Evolutionary conservation across 2,329 filamentous ascomycete species (phyloP), one percentile per base, ranked within the genome.

Genomic region (Fusarium tjaetaba): DNA sequence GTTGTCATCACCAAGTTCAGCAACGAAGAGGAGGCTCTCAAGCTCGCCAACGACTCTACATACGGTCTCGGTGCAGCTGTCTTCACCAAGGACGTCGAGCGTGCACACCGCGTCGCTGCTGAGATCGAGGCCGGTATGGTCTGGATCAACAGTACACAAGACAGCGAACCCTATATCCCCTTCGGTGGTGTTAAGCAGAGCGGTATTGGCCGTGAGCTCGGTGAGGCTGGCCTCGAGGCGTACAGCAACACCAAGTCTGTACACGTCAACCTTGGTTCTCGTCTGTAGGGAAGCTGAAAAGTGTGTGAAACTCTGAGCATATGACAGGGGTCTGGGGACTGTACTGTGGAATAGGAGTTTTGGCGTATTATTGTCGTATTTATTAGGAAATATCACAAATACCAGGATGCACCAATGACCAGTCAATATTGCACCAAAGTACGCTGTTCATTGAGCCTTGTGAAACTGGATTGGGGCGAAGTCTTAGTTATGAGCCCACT

Each of bases 41-140:
- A 86, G 76, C 84, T 93, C 48, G 93, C 89, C 76, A 96, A 96
- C 86, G 86, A 90, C 84, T 91, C 89, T 79, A 90, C 84, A 71
- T 96, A 95, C 84, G 94, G 94, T 78, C 89, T 96, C 53, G 94
- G 93, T 66, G 91, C 93, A 55, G 93, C 92, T 74, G 88, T 96
- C 39, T 93, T 95, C 88, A 96, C 94, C 76, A 91, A 84, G 78
- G 90, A 94, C 84, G 86, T 96, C 80, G 94, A 93, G 87, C 94
- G 92, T 2, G 93, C 94, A 75, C 88, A 96, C 81, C 89, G 92
- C 69, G 92, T 95, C 51, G 90, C 91, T 81, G 94, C 94, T 81
- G 86, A 85, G 24, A 86, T 96, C 78, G 88, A 88, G 81, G 94
- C 94, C 34, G 94, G 92, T 74, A 88, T 87, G 71, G 86, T 88